Evolutionary conservation across 495 filamentous ascomycete species (phyloP), one percentile per base, ranked within the genome.

Genomic region (Tuber calosporum): DNA sequence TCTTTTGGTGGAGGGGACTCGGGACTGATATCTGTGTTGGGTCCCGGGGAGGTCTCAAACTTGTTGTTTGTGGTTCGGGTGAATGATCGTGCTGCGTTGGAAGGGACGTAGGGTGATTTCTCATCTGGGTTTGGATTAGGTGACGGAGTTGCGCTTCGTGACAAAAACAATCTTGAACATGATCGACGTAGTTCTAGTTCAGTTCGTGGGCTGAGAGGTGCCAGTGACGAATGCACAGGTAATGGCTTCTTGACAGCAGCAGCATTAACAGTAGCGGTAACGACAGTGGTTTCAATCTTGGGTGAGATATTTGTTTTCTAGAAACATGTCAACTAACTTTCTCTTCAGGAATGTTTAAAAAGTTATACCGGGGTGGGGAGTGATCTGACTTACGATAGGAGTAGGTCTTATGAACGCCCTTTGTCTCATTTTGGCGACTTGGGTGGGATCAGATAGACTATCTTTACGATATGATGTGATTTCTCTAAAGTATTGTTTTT

Each of bases 131-230:
- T 66, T 69, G 74, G 74, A 7, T 30, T 71, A 34, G 48, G 67
- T 3, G 70, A 45, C n/a, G 76, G 38, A 8, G 76, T 67, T 30
- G 71, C 17, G 4, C 68, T 19, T 15, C 74, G 74, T 17, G 42
- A 19, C 8, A 67, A 72, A 39, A 78, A 53, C 39, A 78, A 62
- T 1, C 43, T 69, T 37, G 71, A 68, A 22, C 76, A 78, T 34
- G 76, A 77, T 43, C 70, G 75, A 11, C 75, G 76, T 43, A 78
- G 76, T 37, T 78, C 76, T 26, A 77, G 67, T 41, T 77, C 74
- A 45, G 76, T 78, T 71, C 76, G 74, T 43, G 76, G 76, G 11
- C 74, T 78, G 70, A 78, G 74, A 40, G 76, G 76, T 38, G 74
- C 77, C 15, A 78, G 42, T 38, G 75, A 75, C 36, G 76, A 69